Evolutionary conservation across 306 rosid species (phyloP).

Genomic region (Vigna nakashimae): DNA sequence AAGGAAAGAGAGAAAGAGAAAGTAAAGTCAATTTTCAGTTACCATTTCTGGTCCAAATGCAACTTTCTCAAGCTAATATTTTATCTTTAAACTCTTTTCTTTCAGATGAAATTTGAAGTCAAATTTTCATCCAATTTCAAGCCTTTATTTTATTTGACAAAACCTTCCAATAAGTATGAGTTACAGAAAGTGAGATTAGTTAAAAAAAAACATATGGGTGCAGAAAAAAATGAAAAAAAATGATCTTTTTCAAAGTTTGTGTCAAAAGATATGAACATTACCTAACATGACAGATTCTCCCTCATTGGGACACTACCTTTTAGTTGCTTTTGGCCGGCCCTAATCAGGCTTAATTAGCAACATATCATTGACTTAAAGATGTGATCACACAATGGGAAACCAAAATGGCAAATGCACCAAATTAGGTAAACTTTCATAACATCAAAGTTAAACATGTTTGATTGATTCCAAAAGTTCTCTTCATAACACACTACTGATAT

Average conservation of each 20-base stretch:
- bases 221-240: background rate
- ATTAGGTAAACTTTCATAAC: constrained; percentile 32
- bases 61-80: background rate
- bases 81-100: background rate
- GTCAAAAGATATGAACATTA: constrained; percentile 26
- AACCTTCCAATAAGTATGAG: too few species aligned
- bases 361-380: constrained; percentile 24
- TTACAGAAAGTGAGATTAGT: too few species aligned
- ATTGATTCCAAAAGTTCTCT: constrained; percentile 3
- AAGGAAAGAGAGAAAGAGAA: background rate
- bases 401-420: constrained; percentile 11
- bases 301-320: background rate
- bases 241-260: constrained; percentile 7
- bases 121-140: background rate
- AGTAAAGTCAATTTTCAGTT: constrained; percentile 9
- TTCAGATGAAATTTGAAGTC: background rate
- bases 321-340: constrained; percentile 19
- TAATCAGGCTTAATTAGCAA: background rate
- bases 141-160: background rate
- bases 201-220: too few species aligned
- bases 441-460: background rate
- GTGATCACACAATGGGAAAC: constrained; percentile 14
- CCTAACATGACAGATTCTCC: constrained; percentile 36
- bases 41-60: background rate
- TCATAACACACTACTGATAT: background rate